These are phyloP conservation scores for Parafenestella ontariensis DNA, from an alignment of 2,329 filamentous ascomycete species.

Conservation along the genomic window DNA sequence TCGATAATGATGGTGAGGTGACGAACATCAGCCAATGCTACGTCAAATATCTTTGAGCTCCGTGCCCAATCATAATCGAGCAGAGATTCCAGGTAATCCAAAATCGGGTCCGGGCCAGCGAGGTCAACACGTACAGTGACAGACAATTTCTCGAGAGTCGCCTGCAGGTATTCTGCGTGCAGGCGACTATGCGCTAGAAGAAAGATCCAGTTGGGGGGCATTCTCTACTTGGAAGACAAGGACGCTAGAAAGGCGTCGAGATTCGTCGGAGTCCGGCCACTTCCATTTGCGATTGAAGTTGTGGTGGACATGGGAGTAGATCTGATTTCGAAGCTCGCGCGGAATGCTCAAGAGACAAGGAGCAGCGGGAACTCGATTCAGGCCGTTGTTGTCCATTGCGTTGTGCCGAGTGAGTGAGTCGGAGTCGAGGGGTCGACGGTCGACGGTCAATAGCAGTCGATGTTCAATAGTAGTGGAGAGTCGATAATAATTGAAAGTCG, in stretches of 20 bases:
- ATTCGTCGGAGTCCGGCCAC: no score
- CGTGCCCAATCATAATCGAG: no score
- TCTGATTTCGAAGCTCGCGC: background rate
- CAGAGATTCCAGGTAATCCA: no score
- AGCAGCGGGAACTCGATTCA: no score
- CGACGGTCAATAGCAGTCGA: no score
- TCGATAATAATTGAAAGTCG: no score
- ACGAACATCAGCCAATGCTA: background rate
- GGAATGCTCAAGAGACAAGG: background rate
- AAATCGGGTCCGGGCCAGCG: no score
- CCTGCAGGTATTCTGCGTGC: conserved; percentile 77
- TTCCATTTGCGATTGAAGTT: background rate
- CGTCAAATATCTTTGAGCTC: background rate
- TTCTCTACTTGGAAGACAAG: background rate
- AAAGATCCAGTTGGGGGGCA: conserved; percentile 62
- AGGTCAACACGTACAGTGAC: background rate
- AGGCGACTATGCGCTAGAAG: conserved; percentile 71
- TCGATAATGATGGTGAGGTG: background rate
- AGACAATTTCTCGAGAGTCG: background rate
- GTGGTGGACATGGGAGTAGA: background rate
- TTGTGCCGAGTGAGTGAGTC: no score
- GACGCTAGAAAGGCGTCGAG: no score
- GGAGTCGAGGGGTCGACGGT: no score
- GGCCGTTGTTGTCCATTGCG: no score
- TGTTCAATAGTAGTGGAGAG: no score